Base-by-base conservation (phyloP, 108 stramenopile genomes). In the Chaetoceros tenuissimus region DNA sequence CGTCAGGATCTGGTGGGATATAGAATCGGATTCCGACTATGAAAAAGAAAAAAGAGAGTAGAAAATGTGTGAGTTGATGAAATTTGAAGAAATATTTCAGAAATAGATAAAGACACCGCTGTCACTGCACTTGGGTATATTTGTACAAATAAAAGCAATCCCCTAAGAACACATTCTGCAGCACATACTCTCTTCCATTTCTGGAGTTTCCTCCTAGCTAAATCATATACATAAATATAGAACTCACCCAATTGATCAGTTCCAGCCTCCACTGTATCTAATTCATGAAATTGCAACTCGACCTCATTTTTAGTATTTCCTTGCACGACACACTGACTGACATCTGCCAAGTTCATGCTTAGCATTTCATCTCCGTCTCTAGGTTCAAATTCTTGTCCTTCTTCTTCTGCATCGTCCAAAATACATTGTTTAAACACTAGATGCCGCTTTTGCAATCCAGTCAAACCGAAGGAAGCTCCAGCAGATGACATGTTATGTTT, bases 291-390 rank as follows among this genome's bases (percentile, higher is more conserved):
- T 67, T 94, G 92, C 59, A 94, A 59, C 66, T 94, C 92, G 55
- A 94, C 85, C 66, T 89, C 86, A 61, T 94, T 90, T 20, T 88
- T 69, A 58, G 88, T 89, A 69, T 94, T 94, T 26, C 92, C 92
- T 18, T 85, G 88, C 67, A 88, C 50, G 7, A 94, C 92, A 53
- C 92, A 94, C 62, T 94, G 92, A 28, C 75, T 73, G 0, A 94
- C 88, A 64, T 94, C 82, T 2, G 73, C 74, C 10, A 94, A 67
- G 63, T 94, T 84, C 28, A 94, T 49, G n/a, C 78, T 71, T 51
- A 89, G 54, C 78, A 94, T 84, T 72, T 94, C 92, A 26, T 89
- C 84, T 31, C 87, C 87, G 25, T 78, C 77, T 8, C 79, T 69
- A 0, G 86, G 82, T 65, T 92, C 89, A 57, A 85, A 85, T 64